These are phyloP conservation scores for Erodium moschatum DNA, from an alignment of 441 rosid species.

Conservation along the genomic window DNA sequence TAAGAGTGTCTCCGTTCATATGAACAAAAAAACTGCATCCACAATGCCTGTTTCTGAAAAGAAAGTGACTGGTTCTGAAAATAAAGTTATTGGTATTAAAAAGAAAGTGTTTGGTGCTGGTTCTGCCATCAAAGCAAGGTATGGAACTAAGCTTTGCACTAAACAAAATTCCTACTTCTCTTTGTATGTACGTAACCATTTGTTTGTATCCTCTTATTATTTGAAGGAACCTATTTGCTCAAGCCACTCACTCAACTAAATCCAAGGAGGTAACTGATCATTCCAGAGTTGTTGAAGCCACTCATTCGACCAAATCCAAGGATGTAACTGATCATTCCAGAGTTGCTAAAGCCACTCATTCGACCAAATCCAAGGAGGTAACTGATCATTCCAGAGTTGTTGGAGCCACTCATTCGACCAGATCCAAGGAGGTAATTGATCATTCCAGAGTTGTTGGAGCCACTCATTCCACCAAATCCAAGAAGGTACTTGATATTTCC, in stretches of 20 bases:
- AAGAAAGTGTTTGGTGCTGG: conserved; percentile 28
- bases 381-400: not conserved
- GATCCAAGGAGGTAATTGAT: not conserved
- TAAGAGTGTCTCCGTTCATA: conserved; percentile 23
- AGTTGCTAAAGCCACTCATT: not conserved
- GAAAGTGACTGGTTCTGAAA: not conserved
- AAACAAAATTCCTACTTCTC: conserved; percentile 2
- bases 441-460: not conserved
- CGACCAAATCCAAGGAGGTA: conserved; percentile 28
- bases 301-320: conserved; percentile 24
- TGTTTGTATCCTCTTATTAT: not conserved
- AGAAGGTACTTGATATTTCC: not conserved
- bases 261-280: no score
- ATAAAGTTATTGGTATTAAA: not conserved
- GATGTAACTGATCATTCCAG: conserved; percentile 11
- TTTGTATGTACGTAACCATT: not conserved
- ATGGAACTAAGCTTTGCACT: conserved; percentile 8
- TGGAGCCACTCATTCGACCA: not conserved
- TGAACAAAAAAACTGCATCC: conserved; percentile 29
- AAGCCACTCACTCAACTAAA: not conserved
- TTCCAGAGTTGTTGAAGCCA: conserved; percentile 21
- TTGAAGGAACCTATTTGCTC: conserved; percentile 49
- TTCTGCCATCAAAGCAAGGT: conserved; percentile 50
- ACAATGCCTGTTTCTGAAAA: conserved; percentile 21
- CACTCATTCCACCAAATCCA: not conserved